Conservation (phyloP, 2,329 filamentous ascomycete genomes). For the Hypoxylon sp. region DNA sequence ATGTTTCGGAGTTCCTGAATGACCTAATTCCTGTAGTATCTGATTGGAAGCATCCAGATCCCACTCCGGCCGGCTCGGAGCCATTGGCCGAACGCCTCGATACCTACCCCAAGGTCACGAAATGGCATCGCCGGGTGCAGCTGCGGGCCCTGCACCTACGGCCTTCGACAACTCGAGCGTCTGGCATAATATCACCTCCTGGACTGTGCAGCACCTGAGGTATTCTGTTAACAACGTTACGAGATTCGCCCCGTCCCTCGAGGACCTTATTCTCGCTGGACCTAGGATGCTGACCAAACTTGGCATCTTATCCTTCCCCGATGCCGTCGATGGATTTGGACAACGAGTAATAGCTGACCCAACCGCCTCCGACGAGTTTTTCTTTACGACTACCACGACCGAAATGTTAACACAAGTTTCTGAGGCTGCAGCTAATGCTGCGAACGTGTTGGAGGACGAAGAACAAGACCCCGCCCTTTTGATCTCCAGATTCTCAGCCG, state of each 20-base stretch:
- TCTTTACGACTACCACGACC: conserved; percentile 66
- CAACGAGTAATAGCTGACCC: conserved; percentile 62
- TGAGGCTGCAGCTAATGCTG: conserved; percentile 55
- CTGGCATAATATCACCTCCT: conserved; percentile 70
- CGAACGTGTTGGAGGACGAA: conserved; percentile 61
- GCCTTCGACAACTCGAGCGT: conserved; percentile 60
- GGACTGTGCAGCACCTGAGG: conserved; percentile 63
- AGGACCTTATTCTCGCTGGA: conserved; percentile 77
- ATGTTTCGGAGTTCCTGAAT: conserved; percentile 32
- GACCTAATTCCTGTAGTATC: conserved; percentile 29
- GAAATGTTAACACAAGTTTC: conserved; percentile 60
- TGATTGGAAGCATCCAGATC: conserved; percentile 38
- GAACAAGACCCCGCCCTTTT: conserved; percentile 60
- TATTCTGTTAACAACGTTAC: conserved; percentile 70
- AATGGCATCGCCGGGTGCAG: conserved; percentile 54
- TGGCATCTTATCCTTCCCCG: conserved; percentile 70
- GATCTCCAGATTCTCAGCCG: conserved; percentile 67
- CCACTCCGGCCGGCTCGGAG: conserved; percentile 34
- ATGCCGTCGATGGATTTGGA: conserved; percentile 72
- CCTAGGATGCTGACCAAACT: conserved; percentile 77
- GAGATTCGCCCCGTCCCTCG: conserved; percentile 73
- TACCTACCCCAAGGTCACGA: conserved; percentile 10
- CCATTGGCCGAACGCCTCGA: conserved; percentile 26
- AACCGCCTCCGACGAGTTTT: conserved; percentile 51
- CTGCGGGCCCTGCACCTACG: conserved; percentile 50